Conservation (phyloP, 257 asterid genomes). For the Solanum sitiens region DNA sequence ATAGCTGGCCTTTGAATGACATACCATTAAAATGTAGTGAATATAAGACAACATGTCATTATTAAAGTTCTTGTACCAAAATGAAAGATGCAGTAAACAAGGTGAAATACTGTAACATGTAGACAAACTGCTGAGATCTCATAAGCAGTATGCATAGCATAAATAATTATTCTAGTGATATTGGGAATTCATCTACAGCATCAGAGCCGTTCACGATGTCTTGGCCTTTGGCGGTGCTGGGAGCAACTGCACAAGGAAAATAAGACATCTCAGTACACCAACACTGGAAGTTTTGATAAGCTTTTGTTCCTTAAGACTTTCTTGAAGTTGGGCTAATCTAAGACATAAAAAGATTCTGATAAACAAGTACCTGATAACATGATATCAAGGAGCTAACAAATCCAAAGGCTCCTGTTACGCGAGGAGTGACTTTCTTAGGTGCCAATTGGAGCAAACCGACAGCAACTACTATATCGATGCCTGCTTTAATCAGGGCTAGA, state of each 20-base stretch:
- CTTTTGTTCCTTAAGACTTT: background rate
- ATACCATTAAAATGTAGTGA: background rate
- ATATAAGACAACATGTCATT: background rate
- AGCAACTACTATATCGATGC: conserved; percentile 78
- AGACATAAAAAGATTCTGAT: background rate
- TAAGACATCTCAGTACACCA: background rate
- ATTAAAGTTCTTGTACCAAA: background rate
- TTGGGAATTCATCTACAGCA: background rate
- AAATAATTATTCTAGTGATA: background rate
- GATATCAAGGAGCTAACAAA: conserved; percentile 84
- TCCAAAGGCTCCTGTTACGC: conserved; percentile 92
- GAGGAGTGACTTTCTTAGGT: conserved; percentile 91
- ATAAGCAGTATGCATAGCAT: background rate
- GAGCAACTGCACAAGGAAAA: conserved; percentile 3
- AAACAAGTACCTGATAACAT: conserved; percentile 76
- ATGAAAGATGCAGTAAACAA: background rate
- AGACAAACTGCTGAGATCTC: background rate
- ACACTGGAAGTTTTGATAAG: background rate
- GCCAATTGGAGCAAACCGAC: conserved; percentile 89
- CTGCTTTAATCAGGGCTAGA: conserved; percentile 72
- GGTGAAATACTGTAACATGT: background rate
- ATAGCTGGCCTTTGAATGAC: background rate
- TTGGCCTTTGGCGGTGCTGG: conserved; percentile 8
- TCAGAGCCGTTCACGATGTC: background rate
- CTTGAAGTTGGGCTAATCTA: background rate